phyloP scores from a whole-genome alignment of 371 early-diverging fungal species.

The Catenaria anguillulae region DNA sequence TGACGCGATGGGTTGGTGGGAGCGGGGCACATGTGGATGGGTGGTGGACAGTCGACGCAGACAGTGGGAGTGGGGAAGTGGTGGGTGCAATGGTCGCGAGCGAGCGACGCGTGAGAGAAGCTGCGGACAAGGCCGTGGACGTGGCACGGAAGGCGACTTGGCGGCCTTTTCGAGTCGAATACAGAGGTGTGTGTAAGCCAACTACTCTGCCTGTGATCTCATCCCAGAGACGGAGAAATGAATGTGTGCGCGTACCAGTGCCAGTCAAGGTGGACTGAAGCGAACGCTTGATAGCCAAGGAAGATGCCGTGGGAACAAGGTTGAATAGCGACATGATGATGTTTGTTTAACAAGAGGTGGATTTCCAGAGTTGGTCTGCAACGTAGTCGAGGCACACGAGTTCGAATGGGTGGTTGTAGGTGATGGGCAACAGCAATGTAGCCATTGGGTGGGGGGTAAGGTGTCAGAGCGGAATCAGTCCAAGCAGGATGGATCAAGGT shows the following conservation, averaged over 20 bases:
- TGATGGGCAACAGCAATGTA: too few species aligned
- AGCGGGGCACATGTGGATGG: not conserved
- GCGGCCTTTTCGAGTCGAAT: not conserved
- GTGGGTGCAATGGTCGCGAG: not conserved
- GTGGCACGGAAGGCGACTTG: too few species aligned
- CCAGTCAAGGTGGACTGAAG: too few species aligned
- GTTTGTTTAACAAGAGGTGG: too few species aligned
- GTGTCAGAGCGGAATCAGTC: too few species aligned
- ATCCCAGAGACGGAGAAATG: not conserved
- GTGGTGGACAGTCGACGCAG: not conserved
- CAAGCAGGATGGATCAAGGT: too few species aligned
- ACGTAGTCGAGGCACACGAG: constrained; percentile 2
- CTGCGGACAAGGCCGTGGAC: too few species aligned
- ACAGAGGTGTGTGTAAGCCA: not conserved
- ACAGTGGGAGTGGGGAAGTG: not conserved
- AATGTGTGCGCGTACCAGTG: too few species aligned
- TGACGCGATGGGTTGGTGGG: not conserved
- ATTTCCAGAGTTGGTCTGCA: constrained; percentile 3
- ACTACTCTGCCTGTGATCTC: not conserved
- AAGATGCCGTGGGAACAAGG: too few species aligned
- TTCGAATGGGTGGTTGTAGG: not conserved
- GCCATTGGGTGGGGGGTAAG: too few species aligned
- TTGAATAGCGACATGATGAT: too few species aligned
- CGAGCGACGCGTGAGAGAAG: not conserved
- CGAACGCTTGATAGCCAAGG: too few species aligned